A percentile compares a stretch with the other conserved stretches of the same genome.
phyloP scores from a whole-genome alignment of 805 yeast genomes.

The Groenewaldozyma tartarivorans region DNA sequence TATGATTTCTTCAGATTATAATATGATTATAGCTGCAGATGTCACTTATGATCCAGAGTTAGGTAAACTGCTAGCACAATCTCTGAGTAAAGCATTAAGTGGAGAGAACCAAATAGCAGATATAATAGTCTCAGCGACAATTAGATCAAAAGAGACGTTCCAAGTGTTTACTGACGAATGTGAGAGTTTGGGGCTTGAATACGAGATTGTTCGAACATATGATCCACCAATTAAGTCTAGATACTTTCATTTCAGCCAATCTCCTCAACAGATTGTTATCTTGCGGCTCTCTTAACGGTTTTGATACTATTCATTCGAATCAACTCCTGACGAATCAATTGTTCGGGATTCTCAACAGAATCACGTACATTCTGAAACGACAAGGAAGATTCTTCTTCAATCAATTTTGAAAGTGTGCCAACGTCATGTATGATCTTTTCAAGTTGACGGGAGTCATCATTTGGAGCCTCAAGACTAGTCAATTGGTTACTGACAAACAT shows the following conservation, averaged over 20 bases:
- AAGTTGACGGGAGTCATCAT: neutral
- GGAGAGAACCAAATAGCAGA: conserved; percentile 13
- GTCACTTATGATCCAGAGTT: conserved; percentile 73
- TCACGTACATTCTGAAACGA: neutral
- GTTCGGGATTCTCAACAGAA: neutral
- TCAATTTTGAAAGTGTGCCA: neutral
- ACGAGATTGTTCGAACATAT: conserved; percentile 8
- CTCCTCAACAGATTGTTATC: conserved; percentile 15
- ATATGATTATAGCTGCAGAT: conserved; percentile 69
- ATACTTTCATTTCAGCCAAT: conserved; percentile 14
- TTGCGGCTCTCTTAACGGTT: conserved; percentile 2
- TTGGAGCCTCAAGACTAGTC: conserved; percentile 11
- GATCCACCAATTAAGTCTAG: neutral
- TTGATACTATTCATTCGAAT: neutral
- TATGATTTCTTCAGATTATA: neutral
- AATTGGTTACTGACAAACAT: conserved; percentile 12
- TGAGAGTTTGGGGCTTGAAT: conserved; percentile 12
- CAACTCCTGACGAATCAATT: too few relatives aligned
- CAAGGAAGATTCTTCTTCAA: neutral
- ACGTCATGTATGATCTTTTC: neutral
- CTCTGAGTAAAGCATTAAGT: conserved; percentile 39
- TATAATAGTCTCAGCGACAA: conserved; percentile 59
- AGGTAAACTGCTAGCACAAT: too few relatives aligned
- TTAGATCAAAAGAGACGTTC: conserved; percentile 51
- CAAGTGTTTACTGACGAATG: conserved; percentile 34